Base-by-base conservation (phyloP, 225 moss, liverwort and hornwort species). In the Rhytidiadelphus loreus region DNA sequence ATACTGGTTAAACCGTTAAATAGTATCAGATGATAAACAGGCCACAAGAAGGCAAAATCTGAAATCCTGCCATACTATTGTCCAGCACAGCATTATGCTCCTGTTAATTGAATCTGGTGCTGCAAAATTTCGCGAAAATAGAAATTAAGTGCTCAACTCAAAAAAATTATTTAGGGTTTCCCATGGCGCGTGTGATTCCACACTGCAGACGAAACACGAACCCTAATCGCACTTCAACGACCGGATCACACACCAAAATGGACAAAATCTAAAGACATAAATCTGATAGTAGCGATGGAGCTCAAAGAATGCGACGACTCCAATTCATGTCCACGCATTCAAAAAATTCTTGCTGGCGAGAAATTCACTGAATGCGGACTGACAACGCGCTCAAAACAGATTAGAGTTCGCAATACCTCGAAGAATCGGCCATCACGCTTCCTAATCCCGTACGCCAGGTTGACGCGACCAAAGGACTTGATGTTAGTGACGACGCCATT, bases 401-500 rank as follows among this genome's bases (percentile, higher is more conserved):
- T 23, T 16, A 33, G 16, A 18, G 7, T 53, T n/a, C 9, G 25
- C 24, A 65, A 50, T 65, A 98, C 98, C 97, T 99, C 97, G 56
- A 92, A 86, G 88, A 96, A 97, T 68, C 98, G 96, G 35, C 98
- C 98, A 73, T 99, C 97, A 39, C 98, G 97, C 87, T 99, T 99
- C 88, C 92, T 96, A n/a, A 99, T 99, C 29, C 95, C 95, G 91
- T 99, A 99, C 9, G 98, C 98, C 23, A 99, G 96, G 85, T 95
- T 96, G n/a, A 97, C 98, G 74, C 97, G 96, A 59, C 98, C 98
- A 55, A 97, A 97, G 58, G 98, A 97, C 89, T 99, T 99, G 39
- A 99, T 92, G 72, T 95, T 97, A 32, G 98, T 97, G 89, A 99
- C 89, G 75, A 99, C 97, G 44, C 98, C 98, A 85, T 92, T 93